A percentile compares a stretch with the other conserved stretches of the same genome.
These are phyloP conservation scores for Microcyclospora pomicola DNA, from an alignment of 2,329 filamentous ascomycete species.

Conservation along the genomic window DNA sequence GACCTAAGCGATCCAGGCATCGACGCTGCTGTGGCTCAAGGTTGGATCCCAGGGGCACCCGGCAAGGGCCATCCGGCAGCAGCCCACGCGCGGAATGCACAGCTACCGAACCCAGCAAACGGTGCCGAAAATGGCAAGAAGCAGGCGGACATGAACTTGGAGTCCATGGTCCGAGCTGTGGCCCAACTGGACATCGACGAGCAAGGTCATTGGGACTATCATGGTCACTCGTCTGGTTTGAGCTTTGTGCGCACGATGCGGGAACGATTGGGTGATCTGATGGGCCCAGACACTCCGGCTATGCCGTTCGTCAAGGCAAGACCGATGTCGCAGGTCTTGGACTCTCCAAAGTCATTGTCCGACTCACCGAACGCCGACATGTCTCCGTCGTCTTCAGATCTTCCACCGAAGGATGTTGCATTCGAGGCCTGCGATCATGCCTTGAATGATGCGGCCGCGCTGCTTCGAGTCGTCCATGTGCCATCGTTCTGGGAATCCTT, in stretches of 20 bases:
- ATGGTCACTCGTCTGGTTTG: constrained; percentile 81
- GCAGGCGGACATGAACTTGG: constrained; percentile 51
- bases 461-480: constrained; percentile 63
- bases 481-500: constrained; percentile 68
- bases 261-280: constrained; percentile 68
- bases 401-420: constrained; percentile 52
- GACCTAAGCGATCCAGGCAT: constrained; percentile 75
- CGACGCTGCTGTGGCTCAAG: constrained; percentile 49
- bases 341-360: constrained; percentile 46
- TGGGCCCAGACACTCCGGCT: constrained; percentile 48
- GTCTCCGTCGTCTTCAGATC: constrained; percentile 37
- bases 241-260: constrained; percentile 80
- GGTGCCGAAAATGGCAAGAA: constrained; percentile 29
- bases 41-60: constrained; percentile 25
- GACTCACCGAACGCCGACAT: constrained; percentile 48
- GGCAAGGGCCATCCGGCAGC: constrained; percentile 14
- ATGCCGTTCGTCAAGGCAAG: constrained; percentile 44
- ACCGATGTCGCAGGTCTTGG: constrained; percentile 46
- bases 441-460: constrained; percentile 47
- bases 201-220: constrained; percentile 84
- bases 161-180: constrained; percentile 89
- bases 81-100: constrained; percentile 5
- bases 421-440: constrained; percentile 44
- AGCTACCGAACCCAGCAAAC: constrained; percentile 15
- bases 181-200: constrained; percentile 87